phyloP scores from a whole-genome alignment of 345 rosid genomes.

The Syzygium oleosum region DNA sequence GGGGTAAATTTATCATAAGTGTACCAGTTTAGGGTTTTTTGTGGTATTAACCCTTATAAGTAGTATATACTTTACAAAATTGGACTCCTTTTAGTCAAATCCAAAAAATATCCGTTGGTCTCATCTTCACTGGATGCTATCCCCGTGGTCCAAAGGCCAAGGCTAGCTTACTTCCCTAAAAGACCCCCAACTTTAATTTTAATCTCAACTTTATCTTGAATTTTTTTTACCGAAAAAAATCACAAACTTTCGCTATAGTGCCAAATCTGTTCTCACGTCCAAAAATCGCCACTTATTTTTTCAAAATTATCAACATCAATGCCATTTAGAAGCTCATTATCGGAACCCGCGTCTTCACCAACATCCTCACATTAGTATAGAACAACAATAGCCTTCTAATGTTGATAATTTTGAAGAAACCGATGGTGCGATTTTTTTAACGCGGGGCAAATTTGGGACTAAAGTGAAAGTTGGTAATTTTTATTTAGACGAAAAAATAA shows the following conservation, averaged over 20 bases:
- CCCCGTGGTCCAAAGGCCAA: neutral
- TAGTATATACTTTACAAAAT: neutral
- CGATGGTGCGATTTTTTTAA: accelerated
- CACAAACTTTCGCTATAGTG: neutral
- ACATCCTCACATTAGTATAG: neutral
- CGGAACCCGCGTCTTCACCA: neutral
- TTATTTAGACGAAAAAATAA: neutral
- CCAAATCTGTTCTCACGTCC: accelerated
- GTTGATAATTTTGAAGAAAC: neutral
- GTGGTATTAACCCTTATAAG: too few species aligned
- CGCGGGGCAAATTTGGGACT: neutral
- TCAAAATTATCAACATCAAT: neutral
- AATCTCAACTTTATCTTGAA: neutral
- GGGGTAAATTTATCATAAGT: too few species aligned
- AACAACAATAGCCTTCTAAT: neutral
- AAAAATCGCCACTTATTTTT: neutral
- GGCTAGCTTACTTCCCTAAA: neutral
- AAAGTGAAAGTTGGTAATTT: neutral
- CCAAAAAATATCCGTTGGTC: neutral
- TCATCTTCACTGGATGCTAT: neutral
- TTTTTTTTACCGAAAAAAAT: neutral
- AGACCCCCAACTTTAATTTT: neutral
- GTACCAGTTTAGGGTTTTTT: too few species aligned
- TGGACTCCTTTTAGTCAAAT: neutral
- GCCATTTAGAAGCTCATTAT: neutral